Evolutionary conservation across 2,329 filamentous ascomycete species (phyloP).

Genomic region (Fusarium longipes): DNA sequence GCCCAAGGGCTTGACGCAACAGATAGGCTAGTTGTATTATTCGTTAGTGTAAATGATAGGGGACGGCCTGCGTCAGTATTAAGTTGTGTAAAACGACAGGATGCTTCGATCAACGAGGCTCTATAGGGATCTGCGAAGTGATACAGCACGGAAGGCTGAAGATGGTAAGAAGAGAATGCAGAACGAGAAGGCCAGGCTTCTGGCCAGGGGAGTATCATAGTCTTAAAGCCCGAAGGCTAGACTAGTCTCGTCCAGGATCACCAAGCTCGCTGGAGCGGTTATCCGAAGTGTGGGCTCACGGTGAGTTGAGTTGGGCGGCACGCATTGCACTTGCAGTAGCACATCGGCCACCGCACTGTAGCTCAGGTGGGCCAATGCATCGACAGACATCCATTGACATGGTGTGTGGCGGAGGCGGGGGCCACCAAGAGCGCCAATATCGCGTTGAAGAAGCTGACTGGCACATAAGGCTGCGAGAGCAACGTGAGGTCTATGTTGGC

Average conservation of each 20-base stretch:
- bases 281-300: conserved; percentile 29
- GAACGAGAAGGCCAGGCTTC: conserved; percentile 46
- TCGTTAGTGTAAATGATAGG: conserved; percentile 37
- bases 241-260: conserved; percentile 31
- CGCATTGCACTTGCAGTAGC: conserved; percentile 45
- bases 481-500: conserved; percentile 38
- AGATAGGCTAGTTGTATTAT: conserved; percentile 38
- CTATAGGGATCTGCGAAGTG: conserved; percentile 47
- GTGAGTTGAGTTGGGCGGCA: conserved; percentile 38
- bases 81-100: conserved; percentile 52
- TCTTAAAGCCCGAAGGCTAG: conserved; percentile 44
- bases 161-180: conserved; percentile 52
- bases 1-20: conserved; percentile 31
- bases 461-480: conserved; percentile 34
- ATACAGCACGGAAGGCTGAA: conserved; percentile 45
- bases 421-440: conserved; percentile 31
- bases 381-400: conserved; percentile 25
- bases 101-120: conserved; percentile 59
- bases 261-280: conserved; percentile 42
- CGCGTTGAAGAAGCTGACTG: conserved; percentile 39
- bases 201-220: conserved; percentile 44
- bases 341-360: conserved; percentile 30
- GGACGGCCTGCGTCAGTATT: conserved; percentile 54
- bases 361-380: conserved; percentile 43
- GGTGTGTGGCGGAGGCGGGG: conserved; percentile 28